Percentiles rank a stretch among this genome's conserved stretches.
Evolutionary conservation across 768 basidiomycete species (phyloP).

Genomic region (Mycena latifolia): DNA sequence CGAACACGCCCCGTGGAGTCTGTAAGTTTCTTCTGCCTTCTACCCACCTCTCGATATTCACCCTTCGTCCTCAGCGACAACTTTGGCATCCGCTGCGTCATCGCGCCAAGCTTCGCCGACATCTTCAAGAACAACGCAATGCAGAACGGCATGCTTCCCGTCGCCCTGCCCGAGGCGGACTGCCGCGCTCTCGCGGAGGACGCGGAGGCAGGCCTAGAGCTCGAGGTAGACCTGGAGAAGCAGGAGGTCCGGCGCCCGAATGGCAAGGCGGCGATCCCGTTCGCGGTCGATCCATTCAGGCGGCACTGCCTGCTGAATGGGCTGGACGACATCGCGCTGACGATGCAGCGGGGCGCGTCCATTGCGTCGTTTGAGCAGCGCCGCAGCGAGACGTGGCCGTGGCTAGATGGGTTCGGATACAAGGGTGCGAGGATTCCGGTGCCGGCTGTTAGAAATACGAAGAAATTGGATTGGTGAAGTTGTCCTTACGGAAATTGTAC

Average conservation of each 20-base stretch:
- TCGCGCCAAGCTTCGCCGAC: slow-evolving; percentile 91
- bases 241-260: slow-evolving; percentile 81
- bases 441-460: slow-evolving; percentile 48
- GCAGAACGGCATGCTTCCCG: slow-evolving; percentile 94
- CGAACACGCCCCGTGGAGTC: slow-evolving; percentile 91
- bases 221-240: slow-evolving; percentile 89
- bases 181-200: slow-evolving; percentile 83
- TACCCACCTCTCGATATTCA: slow-evolving; percentile 18
- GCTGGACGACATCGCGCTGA: slow-evolving; percentile 96
- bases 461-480: slow-evolving; percentile 82
- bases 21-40: slow-evolving; percentile 61
- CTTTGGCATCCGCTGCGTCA: slow-evolving; percentile 90
- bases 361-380: slow-evolving; percentile 86
- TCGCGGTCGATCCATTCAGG: slow-evolving; percentile 91
- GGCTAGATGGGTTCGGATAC: slow-evolving; percentile 97
- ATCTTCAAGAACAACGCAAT: slow-evolving; percentile 92
- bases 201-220: slow-evolving; percentile 77
- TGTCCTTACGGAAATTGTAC: slow-evolving; percentile 18
- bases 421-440: slow-evolving; percentile 81
- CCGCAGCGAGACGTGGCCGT: slow-evolving; percentile 88
- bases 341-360: slow-evolving; percentile 80
- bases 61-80: slow-evolving; percentile 69
- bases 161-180: slow-evolving; percentile 75
- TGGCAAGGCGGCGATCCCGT: slow-evolving; percentile 79
- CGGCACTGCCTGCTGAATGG: slow-evolving; percentile 96